Evolutionary conservation across 2,329 filamentous ascomycete species (phyloP).

Genomic region (Ascochyta pisi): DNA sequence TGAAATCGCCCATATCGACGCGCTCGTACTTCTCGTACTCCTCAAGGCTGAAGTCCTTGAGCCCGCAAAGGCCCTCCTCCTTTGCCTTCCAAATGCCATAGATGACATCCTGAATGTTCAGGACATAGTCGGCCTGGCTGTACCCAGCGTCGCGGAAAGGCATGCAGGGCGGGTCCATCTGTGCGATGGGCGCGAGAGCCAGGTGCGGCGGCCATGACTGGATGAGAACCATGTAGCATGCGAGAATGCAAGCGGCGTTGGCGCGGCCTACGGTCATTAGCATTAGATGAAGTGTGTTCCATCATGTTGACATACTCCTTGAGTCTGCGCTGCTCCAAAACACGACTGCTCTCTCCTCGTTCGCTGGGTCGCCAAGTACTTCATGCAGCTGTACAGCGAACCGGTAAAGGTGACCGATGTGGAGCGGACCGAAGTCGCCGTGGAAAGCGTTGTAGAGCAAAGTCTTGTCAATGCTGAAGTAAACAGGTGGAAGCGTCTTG

Average conservation of each 20-base stretch:
- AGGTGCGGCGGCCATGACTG: slow-evolving; percentile 97
- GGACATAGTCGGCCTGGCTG: slow-evolving; percentile 94
- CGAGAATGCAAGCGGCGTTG: slow-evolving; percentile 92
- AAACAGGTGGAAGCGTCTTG: slow-evolving; percentile 73
- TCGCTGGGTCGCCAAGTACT: slow-evolving; percentile 88
- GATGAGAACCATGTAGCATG: slow-evolving; percentile 98
- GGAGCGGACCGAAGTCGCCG: slow-evolving; percentile 95
- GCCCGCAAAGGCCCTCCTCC: slow-evolving; percentile 87
- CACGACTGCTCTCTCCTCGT: slow-evolving; percentile 87
- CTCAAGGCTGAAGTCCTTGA: slow-evolving; percentile 94
- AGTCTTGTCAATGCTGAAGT: slow-evolving; percentile 92
- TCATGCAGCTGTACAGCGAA: slow-evolving; percentile 97
- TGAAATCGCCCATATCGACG: slow-evolving; percentile 99
- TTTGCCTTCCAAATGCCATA: slow-evolving; percentile 99
- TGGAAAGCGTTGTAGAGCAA: slow-evolving; percentile 98
- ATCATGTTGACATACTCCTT: slow-evolving; percentile 69
- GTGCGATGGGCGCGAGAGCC: slow-evolving; percentile 91
- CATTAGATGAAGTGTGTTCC: neutral
- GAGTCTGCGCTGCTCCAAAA: slow-evolving; percentile 96
- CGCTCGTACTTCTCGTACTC: slow-evolving; percentile 96
- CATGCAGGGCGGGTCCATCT: slow-evolving; percentile 97
- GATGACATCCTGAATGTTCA: slow-evolving; percentile 96
- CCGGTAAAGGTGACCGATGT: slow-evolving; percentile 95
- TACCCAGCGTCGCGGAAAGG: slow-evolving; percentile 98
- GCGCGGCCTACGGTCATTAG: slow-evolving; percentile 69